Evolutionary conservation across 2,329 filamentous ascomycete species (phyloP).

Genomic region (Diaporthe amygdali): DNA sequence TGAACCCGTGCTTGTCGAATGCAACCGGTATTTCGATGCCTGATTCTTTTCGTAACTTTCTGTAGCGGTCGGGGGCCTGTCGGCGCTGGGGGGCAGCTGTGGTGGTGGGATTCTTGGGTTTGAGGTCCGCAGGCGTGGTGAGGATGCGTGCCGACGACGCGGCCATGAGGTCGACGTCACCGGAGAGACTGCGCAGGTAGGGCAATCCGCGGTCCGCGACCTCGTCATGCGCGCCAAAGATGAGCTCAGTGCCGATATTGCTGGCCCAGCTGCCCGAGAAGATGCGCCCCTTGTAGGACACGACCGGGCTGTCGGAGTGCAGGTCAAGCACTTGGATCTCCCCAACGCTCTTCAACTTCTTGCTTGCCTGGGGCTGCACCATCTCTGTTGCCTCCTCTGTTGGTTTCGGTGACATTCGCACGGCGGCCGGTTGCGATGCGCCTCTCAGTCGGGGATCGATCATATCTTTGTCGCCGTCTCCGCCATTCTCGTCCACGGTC

Average conservation of each 20-base stretch:
- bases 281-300: constrained; percentile 79
- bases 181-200: constrained; percentile 54
- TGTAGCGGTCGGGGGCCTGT: constrained; percentile 31
- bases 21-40: constrained; percentile 51
- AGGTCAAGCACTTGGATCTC: constrained; percentile 84
- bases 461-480: constrained; percentile 23
- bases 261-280: constrained; percentile 84
- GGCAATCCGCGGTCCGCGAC: constrained; percentile 44
- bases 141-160: constrained; percentile 73
- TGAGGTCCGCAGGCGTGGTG: constrained; percentile 67
- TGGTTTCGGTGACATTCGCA: constrained; percentile 13
- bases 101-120: constrained; percentile 42
- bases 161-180: constrained; percentile 74
- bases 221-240: constrained; percentile 64
- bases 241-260: constrained; percentile 82
- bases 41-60: constrained; percentile 44
- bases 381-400: constrained; percentile 9
- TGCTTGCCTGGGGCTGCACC: background rate
- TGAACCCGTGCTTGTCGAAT: constrained; percentile 52
- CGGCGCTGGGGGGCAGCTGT: constrained; percentile 39
- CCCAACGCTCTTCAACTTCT: constrained; percentile 26
- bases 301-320: constrained; percentile 75
- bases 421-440: background rate
- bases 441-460: constrained; percentile 21
- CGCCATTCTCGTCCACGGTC: constrained; percentile 11